Percentiles rank a stretch among this genome's conserved stretches.
Evolutionary conservation across 1,139 yeast genomes (phyloP).

Genomic region (Saccharomyces hybrid): DNA sequence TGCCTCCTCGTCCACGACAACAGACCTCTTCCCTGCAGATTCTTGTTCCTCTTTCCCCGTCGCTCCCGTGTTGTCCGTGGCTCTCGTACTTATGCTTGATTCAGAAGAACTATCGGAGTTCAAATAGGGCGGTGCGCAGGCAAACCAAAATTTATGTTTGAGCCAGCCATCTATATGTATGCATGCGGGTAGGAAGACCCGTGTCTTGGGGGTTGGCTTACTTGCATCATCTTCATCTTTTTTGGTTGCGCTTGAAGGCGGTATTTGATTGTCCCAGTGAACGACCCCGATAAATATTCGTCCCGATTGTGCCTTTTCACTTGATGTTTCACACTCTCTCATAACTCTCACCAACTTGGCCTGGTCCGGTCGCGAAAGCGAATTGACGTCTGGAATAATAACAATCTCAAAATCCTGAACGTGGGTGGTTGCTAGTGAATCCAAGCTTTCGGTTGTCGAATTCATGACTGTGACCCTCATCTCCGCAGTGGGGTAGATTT

Average conservation of each 20-base stretch:
- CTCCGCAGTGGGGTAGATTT: neutral
- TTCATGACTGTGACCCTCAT: neutral
- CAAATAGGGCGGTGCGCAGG: conserved; percentile 15
- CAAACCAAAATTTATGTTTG: conserved; percentile 28
- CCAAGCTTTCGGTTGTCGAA: neutral
- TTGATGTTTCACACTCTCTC: conserved; percentile 2
- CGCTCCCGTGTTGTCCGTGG: neutral
- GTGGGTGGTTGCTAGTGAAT: neutral
- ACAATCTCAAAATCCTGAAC: conserved; percentile 1
- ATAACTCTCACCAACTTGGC: conserved; percentile 8
- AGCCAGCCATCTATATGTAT: conserved; percentile 17
- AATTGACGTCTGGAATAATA: conserved; percentile 2
- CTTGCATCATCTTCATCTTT: neutral
- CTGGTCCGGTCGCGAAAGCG: neutral
- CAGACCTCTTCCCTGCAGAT: neutral
- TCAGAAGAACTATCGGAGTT: neutral
- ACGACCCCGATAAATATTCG: conserved; percentile 17
- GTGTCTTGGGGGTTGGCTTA: neutral
- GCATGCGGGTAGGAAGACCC: conserved; percentile 4
- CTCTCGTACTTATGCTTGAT: neutral
- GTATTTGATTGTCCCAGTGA: conserved; percentile 7
- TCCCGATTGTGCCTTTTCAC: neutral
- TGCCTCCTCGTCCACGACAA: neutral
- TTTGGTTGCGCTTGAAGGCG: neutral
- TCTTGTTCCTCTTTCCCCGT: neutral